Evolutionary conservation across 2,329 filamentous ascomycete species (phyloP).

Genomic region (Penicillium crustosum): DNA sequence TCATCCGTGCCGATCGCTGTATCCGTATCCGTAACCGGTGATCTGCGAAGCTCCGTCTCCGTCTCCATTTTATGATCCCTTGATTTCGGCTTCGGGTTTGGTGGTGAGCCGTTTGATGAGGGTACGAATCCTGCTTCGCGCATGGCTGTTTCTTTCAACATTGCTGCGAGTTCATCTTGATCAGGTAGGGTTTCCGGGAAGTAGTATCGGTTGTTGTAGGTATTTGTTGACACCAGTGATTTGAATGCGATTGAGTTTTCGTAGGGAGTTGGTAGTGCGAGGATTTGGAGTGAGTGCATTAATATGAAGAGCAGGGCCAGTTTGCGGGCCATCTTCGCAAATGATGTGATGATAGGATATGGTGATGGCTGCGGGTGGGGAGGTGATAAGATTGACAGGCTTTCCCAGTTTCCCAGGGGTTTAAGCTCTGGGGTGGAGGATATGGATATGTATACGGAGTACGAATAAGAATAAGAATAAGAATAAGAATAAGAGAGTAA

Average conservation of each 20-base stretch:
- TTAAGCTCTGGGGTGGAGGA: too few species aligned
- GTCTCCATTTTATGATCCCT: not conserved
- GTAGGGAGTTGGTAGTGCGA: not conserved
- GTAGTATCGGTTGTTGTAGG: conserved; percentile 14
- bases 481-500: not conserved
- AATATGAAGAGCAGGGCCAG: not conserved
- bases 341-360: not conserved
- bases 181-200: conserved; percentile 21
- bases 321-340: not conserved
- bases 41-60: conserved; percentile 4
- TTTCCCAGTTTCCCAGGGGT: too few species aligned
- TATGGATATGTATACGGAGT: too few species aligned
- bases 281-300: not conserved
- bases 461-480: too few species aligned
- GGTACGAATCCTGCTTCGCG: conserved; percentile 17
- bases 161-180: conserved; percentile 12
- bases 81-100: not conserved
- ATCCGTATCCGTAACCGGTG: conserved; percentile 12
- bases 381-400: not conserved
- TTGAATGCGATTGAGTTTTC: not conserved
- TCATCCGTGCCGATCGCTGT: conserved; percentile 17
- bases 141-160: conserved; percentile 8
- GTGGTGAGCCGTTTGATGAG: not conserved
- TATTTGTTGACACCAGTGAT: not conserved
- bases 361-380: not conserved